A percentile compares a stretch with the other conserved stretches of the same genome.
These are phyloP conservation scores for Hypoxylon lenormandii DNA, from an alignment of 495 filamentous ascomycete species.

Conservation along the genomic window DNA sequence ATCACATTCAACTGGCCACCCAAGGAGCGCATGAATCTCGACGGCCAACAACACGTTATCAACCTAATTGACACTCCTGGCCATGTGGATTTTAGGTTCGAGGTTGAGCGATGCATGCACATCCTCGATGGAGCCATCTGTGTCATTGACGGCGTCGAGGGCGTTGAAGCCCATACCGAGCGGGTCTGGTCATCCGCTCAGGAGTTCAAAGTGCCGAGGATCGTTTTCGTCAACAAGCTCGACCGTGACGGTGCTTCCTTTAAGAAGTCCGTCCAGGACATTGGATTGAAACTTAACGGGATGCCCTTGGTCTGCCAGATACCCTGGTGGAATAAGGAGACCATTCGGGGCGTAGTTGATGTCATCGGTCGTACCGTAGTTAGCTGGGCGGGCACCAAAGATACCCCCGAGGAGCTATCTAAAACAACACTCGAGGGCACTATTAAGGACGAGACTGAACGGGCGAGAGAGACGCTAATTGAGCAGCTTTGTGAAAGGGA, in stretches of 20 bases:
- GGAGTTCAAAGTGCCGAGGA: conserved; percentile 82
- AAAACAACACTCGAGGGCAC: conserved; percentile 17
- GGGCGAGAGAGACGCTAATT: conserved; percentile 79
- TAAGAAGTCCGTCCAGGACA: conserved; percentile 83
- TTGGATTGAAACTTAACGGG: conserved; percentile 78
- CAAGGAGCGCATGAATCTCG: conserved; percentile 49
- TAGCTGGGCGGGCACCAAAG: conserved; percentile 53
- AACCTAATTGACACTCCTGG: conserved; percentile 98
- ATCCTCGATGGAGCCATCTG: conserved; percentile 95
- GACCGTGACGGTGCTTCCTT: conserved; percentile 95
- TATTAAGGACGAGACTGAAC: conserved; percentile 76
- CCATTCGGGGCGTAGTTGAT: conserved; percentile 85
- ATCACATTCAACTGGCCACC: conserved; percentile 89
- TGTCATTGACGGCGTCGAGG: conserved; percentile 95
- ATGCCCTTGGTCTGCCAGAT: conserved; percentile 95
- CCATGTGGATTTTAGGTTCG: conserved; percentile 98
- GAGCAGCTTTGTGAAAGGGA: conserved; percentile 89
- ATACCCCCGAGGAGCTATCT: conserved; percentile 36
- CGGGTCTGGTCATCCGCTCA: conserved; percentile 94
- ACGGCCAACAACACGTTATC: conserved; percentile 66
- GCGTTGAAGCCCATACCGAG: conserved; percentile 97
- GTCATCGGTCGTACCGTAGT: conserved; percentile 66
- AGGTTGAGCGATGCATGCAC: conserved; percentile 91
- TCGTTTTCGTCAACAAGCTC: conserved; percentile 95
- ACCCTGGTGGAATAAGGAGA: conserved; percentile 87